A percentile compares a stretch with the other conserved stretches of the same genome.
Evolutionary conservation across 805 yeast species (phyloP).

Genomic region (Hanseniaspora occidentalis): DNA sequence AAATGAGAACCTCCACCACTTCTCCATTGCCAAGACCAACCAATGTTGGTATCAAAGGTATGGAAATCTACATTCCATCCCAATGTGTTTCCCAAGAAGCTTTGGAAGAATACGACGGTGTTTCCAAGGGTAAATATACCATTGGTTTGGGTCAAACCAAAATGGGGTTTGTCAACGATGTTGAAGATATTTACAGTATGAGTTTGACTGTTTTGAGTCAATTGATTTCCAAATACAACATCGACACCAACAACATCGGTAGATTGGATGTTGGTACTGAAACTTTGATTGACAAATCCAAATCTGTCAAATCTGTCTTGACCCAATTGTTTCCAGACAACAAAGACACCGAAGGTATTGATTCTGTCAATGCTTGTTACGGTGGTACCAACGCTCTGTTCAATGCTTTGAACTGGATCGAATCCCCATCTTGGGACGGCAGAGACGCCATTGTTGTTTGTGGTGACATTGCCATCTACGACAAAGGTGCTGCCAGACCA

Average conservation of each 20-base stretch:
- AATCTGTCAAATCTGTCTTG: conserved; percentile 88
- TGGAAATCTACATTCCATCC: conserved; percentile 82
- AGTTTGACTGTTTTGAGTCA: conserved; percentile 76
- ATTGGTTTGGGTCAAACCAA: conserved; percentile 98
- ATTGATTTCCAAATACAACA: conserved; percentile 65
- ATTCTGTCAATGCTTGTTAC: conserved; percentile 93
- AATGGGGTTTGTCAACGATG: conserved; percentile 94
- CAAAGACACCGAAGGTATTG: conserved; percentile 89
- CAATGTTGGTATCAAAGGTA: conserved; percentile 94
- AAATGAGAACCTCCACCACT: conserved; percentile 17
- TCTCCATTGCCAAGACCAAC: conserved; percentile 35
- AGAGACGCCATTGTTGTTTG: conserved; percentile 93
- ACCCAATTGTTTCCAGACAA: conserved; percentile 89
- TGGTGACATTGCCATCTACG: conserved; percentile 96
- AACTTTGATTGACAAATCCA: conserved; percentile 91
- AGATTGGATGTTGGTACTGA: conserved; percentile 98
- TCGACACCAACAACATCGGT: conserved; percentile 75
- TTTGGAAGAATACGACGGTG: conserved; percentile 72
- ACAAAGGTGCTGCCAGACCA: conserved; percentile 96
- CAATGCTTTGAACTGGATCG: conserved; percentile 92
- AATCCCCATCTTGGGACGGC: conserved; percentile 95
- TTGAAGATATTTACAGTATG: conserved; percentile 94
- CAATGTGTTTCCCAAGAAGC: conserved; percentile 80
- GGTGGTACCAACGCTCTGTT: conserved; percentile 96
- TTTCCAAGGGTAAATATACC: conserved; percentile 91